A percentile compares a stretch with the other conserved stretches of the same genome.
These are phyloP conservation scores for Lycium barbarum DNA, from an alignment of 257 asterid species.

Conservation along the genomic window DNA sequence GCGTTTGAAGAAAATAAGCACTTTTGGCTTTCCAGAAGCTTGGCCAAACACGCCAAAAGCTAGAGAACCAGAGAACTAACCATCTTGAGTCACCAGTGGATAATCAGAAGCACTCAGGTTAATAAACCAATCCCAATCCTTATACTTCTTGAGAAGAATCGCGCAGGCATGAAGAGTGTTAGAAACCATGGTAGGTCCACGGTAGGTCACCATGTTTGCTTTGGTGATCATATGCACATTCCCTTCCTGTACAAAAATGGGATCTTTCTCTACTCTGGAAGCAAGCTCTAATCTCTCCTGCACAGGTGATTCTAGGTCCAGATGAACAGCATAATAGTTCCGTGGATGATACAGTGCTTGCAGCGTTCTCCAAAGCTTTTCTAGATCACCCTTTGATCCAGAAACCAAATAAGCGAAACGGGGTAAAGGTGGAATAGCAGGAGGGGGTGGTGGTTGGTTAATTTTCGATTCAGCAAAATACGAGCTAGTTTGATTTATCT, in stretches of 20 bases:
- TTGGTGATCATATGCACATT: slow-evolving; percentile 74
- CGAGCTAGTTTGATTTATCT: slow-evolving; percentile 43
- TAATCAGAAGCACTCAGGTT: slow-evolving; percentile 99
- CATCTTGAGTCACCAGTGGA: slow-evolving; percentile 98
- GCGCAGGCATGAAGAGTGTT: slow-evolving; percentile 97
- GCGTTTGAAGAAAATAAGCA: no score
- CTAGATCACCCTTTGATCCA: slow-evolving; percentile 87
- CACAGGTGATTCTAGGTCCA: slow-evolving; percentile 82
- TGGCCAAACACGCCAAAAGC: background rate
- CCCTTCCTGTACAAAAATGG: slow-evolving; percentile 61
- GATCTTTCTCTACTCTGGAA: slow-evolving; percentile 59
- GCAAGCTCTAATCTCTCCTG: slow-evolving; percentile 78
- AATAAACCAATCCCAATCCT: slow-evolving; percentile 98
- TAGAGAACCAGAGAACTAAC: slow-evolving; percentile 44
- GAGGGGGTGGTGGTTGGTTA: slow-evolving; percentile 54
- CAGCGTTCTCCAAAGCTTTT: slow-evolving; percentile 89
- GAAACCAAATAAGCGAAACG: slow-evolving; percentile 86
- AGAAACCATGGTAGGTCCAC: slow-evolving; percentile 97
- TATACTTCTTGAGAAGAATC: slow-evolving; percentile 70
- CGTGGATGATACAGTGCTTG: slow-evolving; percentile 82
- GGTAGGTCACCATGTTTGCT: slow-evolving; percentile 91
- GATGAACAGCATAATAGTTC: slow-evolving; percentile 86
- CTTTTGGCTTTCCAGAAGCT: no score
- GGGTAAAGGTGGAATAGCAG: slow-evolving; percentile 63
- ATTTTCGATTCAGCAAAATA: slow-evolving; percentile 54